Base-by-base conservation (phyloP, 352 stramenopile species). In the Pythium vanterpoolii region DNA sequence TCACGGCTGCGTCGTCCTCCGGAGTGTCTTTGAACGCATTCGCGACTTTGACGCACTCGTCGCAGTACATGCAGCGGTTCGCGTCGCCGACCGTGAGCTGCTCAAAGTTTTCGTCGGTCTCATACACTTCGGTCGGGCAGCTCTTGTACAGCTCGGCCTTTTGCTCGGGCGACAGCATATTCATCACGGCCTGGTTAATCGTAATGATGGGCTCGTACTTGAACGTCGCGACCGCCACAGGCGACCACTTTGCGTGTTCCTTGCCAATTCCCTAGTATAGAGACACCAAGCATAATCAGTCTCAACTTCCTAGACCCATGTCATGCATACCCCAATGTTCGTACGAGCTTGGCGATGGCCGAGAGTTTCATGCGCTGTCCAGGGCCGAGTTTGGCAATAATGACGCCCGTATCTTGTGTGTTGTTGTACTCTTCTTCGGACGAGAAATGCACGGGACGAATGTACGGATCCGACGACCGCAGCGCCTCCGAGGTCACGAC, bases 161-260 rank as follows among this genome's bases (percentile, higher is more conserved):
- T 66, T 99, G 95, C 68, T 98, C 90, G 34, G 95, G 77, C 34
- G 87, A 93, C 40, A 96, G 92, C n/a, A 86, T 94, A 60, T 92
- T 96, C 40, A 97, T 81, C 50, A 97, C 90, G 61, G 87, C 94
- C 60, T 93, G 81, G 64, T 97, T 96, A 14, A 97, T 72, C 54
- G 76, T 93, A 56, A 97, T 95, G 61, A 93, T 92, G 48, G 87
- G 86, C 51, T 96, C 87, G 64, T 95, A 96, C 78, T 91, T 94
- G 68, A 96, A 98, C 34, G 93, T 98, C 14, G 95, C 95, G 6
- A 98, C 93, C 1, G 90, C 92, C 39, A 98, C 95, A 3, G 96
- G 95, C 36, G 83, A 97, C 96, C 96, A 99, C 83, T 98, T 98
- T 62, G 96, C 93, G 69, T 99, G 96, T 71, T 98, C 95, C 74